phyloP scores from a whole-genome alignment of 208 protist species.

The Leishmania guyanensis region DNA sequence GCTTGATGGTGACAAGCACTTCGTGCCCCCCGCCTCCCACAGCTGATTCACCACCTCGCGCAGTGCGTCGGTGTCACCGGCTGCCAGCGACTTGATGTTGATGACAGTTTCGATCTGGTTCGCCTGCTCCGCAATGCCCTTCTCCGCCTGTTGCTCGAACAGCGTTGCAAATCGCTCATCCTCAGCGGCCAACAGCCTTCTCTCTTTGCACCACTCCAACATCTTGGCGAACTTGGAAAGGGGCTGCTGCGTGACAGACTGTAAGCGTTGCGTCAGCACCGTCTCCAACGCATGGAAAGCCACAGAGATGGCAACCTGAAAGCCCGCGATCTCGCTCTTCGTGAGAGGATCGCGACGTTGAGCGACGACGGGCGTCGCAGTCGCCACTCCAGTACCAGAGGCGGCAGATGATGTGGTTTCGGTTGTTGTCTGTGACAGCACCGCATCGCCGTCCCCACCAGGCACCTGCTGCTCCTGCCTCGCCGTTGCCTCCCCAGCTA shows the following conservation, averaged over 20 bases:
- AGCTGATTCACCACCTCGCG: conserved; percentile 42
- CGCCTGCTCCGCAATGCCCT: conserved; percentile 45
- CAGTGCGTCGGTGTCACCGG: conserved; percentile 54
- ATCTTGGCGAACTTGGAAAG: conserved; percentile 63
- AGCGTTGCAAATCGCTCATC: conserved; percentile 30
- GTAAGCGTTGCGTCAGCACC: conserved; percentile 31
- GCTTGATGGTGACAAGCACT: conserved; percentile 63
- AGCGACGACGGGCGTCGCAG: background rate
- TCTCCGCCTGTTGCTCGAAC: conserved; percentile 46
- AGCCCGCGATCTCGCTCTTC: conserved; percentile 38
- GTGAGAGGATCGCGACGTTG: conserved; percentile 23
- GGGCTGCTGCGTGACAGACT: conserved; percentile 42
- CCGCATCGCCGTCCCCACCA: background rate
- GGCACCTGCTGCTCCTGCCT: background rate
- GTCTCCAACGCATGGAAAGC: conserved; percentile 38
- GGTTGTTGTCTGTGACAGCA: background rate
- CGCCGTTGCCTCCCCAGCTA: background rate
- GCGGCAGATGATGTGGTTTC: background rate
- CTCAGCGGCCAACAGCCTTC: conserved; percentile 36
- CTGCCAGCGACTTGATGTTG: conserved; percentile 57
- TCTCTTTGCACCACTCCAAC: conserved; percentile 52
- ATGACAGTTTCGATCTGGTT: conserved; percentile 81
- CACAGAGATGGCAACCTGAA: conserved; percentile 30
- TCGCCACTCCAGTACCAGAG: background rate
- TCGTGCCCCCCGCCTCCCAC: conserved; percentile 44